Evolutionary conservation across 768 basidiomycete genomes (phyloP).

Genomic region (Melanogaster broomeanus): DNA sequence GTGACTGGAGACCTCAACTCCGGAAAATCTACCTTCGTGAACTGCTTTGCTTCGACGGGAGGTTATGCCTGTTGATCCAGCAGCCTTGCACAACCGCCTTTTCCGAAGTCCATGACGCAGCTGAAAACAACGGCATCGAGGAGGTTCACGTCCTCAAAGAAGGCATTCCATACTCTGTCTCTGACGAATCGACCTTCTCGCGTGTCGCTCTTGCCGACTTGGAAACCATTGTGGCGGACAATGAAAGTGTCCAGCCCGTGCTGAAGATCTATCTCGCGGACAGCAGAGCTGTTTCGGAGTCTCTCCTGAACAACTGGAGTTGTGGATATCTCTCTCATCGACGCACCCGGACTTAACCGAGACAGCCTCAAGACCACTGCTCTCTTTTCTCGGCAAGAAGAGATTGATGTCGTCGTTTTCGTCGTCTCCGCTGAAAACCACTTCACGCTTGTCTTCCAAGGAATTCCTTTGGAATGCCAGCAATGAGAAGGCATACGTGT

Average conservation of each 20-base stretch:
- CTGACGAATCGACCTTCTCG: conserved; percentile 77
- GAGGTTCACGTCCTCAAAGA: conserved; percentile 84
- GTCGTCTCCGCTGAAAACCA: conserved; percentile 98
- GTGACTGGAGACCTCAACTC: conserved; percentile 98
- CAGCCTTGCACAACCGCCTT: conserved; percentile 98
- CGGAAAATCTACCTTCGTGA: conserved; percentile 98
- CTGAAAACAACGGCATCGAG: conserved; percentile 77
- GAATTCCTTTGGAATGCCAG: conserved; percentile 93
- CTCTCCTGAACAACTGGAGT: conserved; percentile 93
- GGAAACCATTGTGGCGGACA: conserved; percentile 70
- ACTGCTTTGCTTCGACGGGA: conserved; percentile 87
- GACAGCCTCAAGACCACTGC: conserved; percentile 95
- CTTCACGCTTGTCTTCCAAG: conserved; percentile 92
- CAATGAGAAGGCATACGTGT: conserved; percentile 96
- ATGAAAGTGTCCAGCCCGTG: conserved; percentile 57
- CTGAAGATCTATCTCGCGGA: conserved; percentile 92
- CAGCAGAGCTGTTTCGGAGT: conserved; percentile 72
- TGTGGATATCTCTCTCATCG: conserved; percentile 97
- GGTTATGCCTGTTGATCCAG: conserved; percentile 96
- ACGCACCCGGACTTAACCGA: conserved; percentile 96
- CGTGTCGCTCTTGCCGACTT: conserved; percentile 67
- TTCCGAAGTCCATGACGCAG: conserved; percentile 92
- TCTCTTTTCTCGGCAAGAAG: conserved; percentile 92
- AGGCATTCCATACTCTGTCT: conserved; percentile 63
- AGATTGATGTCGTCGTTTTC: conserved; percentile 98